phyloP scores from a whole-genome alignment of 2,329 filamentous ascomycete genomes.

The Mycosphaerella sp. region DNA sequence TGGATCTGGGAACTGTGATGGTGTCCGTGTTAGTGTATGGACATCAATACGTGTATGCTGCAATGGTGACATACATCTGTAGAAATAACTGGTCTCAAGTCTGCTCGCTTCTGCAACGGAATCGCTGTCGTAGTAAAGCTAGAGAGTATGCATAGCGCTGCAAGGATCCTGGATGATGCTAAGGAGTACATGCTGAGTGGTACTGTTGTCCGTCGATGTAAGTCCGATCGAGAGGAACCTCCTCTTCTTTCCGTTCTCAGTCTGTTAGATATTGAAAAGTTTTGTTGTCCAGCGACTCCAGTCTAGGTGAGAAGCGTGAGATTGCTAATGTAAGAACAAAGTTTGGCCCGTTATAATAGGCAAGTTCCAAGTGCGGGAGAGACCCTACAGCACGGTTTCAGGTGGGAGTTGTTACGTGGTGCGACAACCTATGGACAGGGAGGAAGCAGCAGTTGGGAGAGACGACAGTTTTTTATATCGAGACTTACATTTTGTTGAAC shows the following conservation, averaged over 20 bases:
- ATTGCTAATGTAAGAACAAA: background rate
- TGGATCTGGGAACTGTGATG: constrained; percentile 35
- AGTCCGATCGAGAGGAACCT: background rate
- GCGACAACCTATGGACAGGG: background rate
- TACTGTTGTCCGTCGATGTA: constrained; percentile 2
- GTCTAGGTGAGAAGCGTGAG: background rate
- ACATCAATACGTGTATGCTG: background rate
- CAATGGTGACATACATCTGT: constrained; percentile 11
- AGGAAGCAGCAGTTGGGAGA: background rate
- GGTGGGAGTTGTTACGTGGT: background rate
- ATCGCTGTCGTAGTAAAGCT: constrained; percentile 4
- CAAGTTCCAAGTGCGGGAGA: background rate
- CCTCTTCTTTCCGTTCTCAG: background rate
- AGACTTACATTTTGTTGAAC: background rate
- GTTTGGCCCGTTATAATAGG: background rate
- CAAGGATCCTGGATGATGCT: background rate
- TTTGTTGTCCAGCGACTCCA: too few species aligned
- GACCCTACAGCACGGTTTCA: background rate
- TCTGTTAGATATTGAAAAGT: background rate
- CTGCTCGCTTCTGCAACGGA: constrained; percentile 7
- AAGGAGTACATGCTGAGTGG: constrained; percentile 2
- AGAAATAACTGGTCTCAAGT: constrained; percentile 17
- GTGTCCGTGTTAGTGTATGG: background rate
- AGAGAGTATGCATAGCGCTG: constrained; percentile 1
- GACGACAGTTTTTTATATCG: background rate